Base-by-base conservation (phyloP, 768 basidiomycete genomes). In the Paxillus involutus region DNA sequence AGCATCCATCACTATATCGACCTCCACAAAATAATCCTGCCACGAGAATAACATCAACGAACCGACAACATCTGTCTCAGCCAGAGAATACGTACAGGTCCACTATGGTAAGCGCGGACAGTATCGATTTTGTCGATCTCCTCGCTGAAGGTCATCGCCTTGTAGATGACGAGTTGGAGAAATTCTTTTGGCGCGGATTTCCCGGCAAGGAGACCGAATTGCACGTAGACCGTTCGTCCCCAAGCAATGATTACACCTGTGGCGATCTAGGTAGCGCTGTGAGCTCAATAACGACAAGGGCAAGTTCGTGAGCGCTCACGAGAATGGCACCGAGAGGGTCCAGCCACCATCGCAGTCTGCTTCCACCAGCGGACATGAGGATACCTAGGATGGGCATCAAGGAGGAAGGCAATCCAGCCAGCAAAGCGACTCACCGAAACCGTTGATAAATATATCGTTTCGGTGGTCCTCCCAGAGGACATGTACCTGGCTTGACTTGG, bases 381-480 rank as follows among this genome's bases (percentile, higher is more conserved):
- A 90, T 80, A 69, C 87, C 88, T 91, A 59, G 41, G 48, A 49
- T 33, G 56, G n/a, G 44, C 36, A 19, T 58, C 30, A 49, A 29
- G 43, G 36, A 30, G 44, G n/a, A 4, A 12, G 37, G 40, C 0
- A 13, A 26, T 17, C n/a, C n/a, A 35, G 26, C 29, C 29, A 56
- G 41, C 21, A 43, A 44, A 29, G 14, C 29, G 3, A 51, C 77
- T 33, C 56, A 87, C 88, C 87, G 56, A 90, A 88, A 24, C 80
- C 75, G 63, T 94, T 94, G 66, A 93, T 85, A 66, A 84, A 90
- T n/a, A 94, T 67, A 63, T 96, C 96, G 63, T 94, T 98, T 60
- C 95, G 79, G 59, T 98, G 95, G 66, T 98, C 96, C 70, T 97
- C 91, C 94, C 93, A 98, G 29, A 97, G 80, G n/a, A 97, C 84